phyloP scores from a whole-genome alignment of 768 basidiomycete species.

The Pisolithus albus region DNA sequence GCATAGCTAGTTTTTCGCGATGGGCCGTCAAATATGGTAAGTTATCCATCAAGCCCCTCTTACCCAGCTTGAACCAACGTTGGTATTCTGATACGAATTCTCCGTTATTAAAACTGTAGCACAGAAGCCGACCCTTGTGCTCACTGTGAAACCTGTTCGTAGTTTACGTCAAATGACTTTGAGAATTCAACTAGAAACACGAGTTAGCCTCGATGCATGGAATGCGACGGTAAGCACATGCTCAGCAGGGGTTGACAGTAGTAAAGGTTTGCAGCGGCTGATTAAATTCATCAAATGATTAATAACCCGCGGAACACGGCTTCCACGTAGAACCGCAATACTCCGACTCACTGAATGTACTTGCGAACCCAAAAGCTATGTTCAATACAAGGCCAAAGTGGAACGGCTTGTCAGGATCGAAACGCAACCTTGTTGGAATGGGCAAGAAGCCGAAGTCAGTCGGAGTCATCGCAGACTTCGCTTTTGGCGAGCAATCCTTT shows the following conservation, averaged over 20 bases:
- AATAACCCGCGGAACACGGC: neutral
- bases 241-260: conserved; percentile 80
- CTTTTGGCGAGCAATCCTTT: too few species aligned
- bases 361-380: conserved; percentile 53
- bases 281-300: neutral
- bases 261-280: conserved; percentile 71
- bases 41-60: conserved; percentile 1
- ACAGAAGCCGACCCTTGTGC: conserved; percentile 2
- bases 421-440: conserved; percentile 50
- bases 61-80: conserved; percentile 66
- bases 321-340: neutral
- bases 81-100: conserved; percentile 41
- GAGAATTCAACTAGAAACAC: conserved; percentile 28
- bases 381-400: conserved; percentile 50
- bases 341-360: conserved; percentile 35
- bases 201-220: neutral
- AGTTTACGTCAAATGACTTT: conserved; percentile 33
- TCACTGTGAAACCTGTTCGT: conserved; percentile 29
- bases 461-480: neutral
- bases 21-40: neutral
- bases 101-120: neutral
- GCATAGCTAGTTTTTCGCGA: conserved; percentile 47
- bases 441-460: conserved; percentile 60
- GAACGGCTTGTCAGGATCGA: conserved; percentile 43
- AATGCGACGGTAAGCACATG: conserved; percentile 22